Evolutionary conservation across 352 stramenopile genomes (phyloP), one percentile per base, ranked within the genome.

Genomic region (Phytopythium oedochilum): DNA sequence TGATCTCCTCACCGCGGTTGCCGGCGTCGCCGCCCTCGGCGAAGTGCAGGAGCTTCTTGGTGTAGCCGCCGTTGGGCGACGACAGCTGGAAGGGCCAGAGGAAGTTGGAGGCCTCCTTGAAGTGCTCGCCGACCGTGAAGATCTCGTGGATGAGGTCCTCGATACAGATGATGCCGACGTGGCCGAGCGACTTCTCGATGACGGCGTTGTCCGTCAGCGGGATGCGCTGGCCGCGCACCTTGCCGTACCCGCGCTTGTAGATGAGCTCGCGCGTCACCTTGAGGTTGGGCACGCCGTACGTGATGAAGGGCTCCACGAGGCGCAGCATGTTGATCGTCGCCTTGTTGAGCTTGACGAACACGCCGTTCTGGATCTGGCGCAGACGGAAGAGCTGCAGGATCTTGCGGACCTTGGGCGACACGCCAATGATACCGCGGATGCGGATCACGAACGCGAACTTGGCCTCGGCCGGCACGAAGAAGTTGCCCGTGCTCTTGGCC

Each of bases 81-180:
- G 95, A 98, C 35, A 99, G 85, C 92, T 99, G 98, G 92, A 99
- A 99, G 17, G 97, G 97, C 97, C 97, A 99, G 58, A 99, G 86
- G 82, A 99, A 99, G 95, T 99, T 99, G 59, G 97, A 96, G 48
- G 92, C 97, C 67, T 98, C 67, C 89, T 99, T 99, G 93, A 99
- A 99, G 89, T 99, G 71, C 54, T 97, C 94, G 67, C 97, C 97
- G 57, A 98, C 92, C 59, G 97, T 99, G 92, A 90, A 98, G 63
- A 99, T 96, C 78, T 99, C 97, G 88, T 99, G 96, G 76, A 99
- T 97, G 48, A 99, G 68, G 78, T 99, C 97, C 57, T 99, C 97
- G 61, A 98, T 93, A 88, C 97, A 99, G 75, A 98, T 96, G 71
- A 99, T 98, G 55, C 96, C 96, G 60, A 92, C 75, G 64, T 97